A percentile compares a stretch with the other conserved stretches of the same genome.
phyloP scores from a whole-genome alignment of 257 asterid genomes.

The Solanum virginianum region DNA sequence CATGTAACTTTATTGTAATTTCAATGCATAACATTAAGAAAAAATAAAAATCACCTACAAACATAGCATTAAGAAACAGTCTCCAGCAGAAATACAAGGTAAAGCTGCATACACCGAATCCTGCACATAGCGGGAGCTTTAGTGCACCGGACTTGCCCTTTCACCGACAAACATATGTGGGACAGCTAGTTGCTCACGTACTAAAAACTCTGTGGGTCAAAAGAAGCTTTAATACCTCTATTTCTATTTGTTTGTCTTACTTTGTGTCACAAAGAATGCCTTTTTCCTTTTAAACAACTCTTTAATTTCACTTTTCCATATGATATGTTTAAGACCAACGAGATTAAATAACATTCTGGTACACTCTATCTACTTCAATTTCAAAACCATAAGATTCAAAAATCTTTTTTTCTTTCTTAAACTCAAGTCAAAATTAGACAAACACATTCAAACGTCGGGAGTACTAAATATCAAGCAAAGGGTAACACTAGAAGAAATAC shows the following conservation, averaged over 20 bases:
- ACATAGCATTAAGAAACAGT: background rate
- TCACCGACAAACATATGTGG: background rate
- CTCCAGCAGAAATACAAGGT: too few species aligned
- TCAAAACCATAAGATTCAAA: background rate
- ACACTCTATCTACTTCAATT: background rate
- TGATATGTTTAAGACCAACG: background rate
- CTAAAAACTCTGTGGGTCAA: background rate
- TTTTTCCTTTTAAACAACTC: background rate
- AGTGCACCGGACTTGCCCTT: too few species aligned
- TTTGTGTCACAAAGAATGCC: background rate
- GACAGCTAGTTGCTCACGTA: background rate
- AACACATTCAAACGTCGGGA: background rate
- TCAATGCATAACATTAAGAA: background rate
- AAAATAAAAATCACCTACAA: background rate
- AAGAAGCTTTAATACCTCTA: background rate
- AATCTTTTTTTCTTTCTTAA: background rate
- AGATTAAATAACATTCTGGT: background rate
- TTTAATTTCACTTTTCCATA: background rate
- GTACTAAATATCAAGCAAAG: background rate
- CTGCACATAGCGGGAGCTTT: too few species aligned
- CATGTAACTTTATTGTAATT: background rate
- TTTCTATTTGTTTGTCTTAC: background rate
- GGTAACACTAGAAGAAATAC: background rate
- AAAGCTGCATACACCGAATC: too few species aligned
- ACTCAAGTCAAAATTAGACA: background rate